A percentile compares a stretch with the other conserved stretches of the same genome.
phyloP scores from a whole-genome alignment of 176 grass and related monocot species.

The Carex kokanica region DNA sequence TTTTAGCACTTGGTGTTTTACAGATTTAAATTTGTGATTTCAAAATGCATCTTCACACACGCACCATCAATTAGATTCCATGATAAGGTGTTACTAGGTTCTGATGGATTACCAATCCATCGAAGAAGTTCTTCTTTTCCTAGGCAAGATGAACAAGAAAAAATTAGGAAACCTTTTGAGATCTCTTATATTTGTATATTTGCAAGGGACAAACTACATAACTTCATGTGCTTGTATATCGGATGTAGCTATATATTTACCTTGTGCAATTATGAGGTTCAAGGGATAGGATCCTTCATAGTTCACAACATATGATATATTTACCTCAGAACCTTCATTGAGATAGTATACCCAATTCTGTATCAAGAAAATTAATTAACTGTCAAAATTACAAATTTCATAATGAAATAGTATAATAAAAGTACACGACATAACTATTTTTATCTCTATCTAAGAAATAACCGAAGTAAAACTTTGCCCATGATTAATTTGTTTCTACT shows the following conservation, averaged over 20 bases:
- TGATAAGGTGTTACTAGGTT: conserved; percentile 39
- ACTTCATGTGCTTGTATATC: not conserved
- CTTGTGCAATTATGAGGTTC: conserved; percentile 49
- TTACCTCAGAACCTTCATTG: conserved; percentile 42
- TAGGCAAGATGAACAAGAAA: conserved; percentile 6
- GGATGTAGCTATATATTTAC: conserved; percentile 11
- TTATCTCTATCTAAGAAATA: not conserved
- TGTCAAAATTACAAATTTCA: not conserved
- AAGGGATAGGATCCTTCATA: conserved; percentile 32
- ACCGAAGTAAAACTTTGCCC: not conserved
- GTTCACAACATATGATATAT: conserved; percentile 43
- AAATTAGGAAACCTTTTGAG: not conserved
- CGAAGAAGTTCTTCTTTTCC: conserved; percentile 41
- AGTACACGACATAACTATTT: not conserved
- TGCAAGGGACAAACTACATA: not conserved
- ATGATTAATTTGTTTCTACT: not conserved
- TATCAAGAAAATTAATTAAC: not conserved
- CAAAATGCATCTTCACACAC: conserved; percentile 8
- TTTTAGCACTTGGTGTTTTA: not conserved
- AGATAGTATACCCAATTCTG: conserved; percentile 71
- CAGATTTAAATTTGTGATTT: not conserved
- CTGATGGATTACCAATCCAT: conserved; percentile 50
- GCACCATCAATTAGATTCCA: conserved; percentile 46
- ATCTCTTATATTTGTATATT: not conserved
- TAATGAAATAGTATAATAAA: not conserved